A percentile compares a stretch with the other conserved stretches of the same genome.
Conservation (phyloP, 108 stramenopile species). For the Mayamaea pseudoterrestris region DNA sequence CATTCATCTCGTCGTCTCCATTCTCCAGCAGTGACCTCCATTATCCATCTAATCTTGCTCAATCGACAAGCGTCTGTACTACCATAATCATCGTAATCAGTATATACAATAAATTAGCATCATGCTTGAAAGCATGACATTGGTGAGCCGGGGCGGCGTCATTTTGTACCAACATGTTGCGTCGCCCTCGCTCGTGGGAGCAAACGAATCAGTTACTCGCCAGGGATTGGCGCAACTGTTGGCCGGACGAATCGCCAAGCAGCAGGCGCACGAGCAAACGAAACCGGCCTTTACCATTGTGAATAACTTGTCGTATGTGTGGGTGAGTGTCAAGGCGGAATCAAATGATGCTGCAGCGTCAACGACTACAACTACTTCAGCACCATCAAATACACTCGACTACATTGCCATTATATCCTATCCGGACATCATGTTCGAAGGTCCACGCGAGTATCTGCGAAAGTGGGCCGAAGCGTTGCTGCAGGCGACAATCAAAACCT, state of each 20-base stretch:
- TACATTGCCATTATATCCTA: constrained; percentile 26
- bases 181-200: constrained; percentile 7
- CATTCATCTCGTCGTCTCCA: too few species aligned
- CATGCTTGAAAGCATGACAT: constrained; percentile 63
- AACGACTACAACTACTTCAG: constrained; percentile 1
- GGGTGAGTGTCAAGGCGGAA: background rate
- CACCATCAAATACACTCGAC: constrained; percentile 5
- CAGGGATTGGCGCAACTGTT: background rate
- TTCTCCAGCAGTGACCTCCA: too few species aligned
- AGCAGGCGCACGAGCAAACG: constrained; percentile 1
- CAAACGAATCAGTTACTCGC: background rate
- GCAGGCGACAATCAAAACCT: constrained; percentile 11
- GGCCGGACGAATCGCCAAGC: constrained; percentile 1
- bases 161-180: constrained; percentile 33
- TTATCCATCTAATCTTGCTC: too few species aligned
- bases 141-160: constrained; percentile 58
- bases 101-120: too few species aligned
- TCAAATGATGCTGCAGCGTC: background rate
- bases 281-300: constrained; percentile 3
- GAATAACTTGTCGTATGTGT: constrained; percentile 1
- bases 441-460: constrained; percentile 11
- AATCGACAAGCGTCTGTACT: too few species aligned
- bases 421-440: constrained; percentile 29
- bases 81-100: too few species aligned
- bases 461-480: constrained; percentile 25